Conservation (phyloP, 2,329 filamentous ascomycete genomes). For the Diaporthe aspalathi region DNA sequence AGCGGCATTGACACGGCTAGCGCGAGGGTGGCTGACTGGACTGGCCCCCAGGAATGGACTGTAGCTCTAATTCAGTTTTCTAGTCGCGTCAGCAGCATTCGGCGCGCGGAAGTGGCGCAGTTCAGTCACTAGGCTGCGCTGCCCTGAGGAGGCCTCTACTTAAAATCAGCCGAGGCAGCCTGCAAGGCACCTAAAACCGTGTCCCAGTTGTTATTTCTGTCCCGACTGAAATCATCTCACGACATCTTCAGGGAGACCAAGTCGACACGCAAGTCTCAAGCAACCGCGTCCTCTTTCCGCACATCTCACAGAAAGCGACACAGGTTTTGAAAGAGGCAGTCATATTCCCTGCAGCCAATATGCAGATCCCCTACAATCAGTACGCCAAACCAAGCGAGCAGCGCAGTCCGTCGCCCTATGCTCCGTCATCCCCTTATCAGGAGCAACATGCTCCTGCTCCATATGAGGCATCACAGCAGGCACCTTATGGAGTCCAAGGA, state of each 20-base stretch:
- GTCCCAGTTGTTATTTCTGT: not conserved
- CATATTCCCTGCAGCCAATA: not conserved
- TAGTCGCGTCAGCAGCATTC: conserved; percentile 2
- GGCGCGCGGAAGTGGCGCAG: conserved; percentile 8
- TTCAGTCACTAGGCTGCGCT: not conserved
- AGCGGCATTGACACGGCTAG: not conserved
- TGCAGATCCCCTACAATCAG: conserved; percentile 31
- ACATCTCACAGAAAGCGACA: not conserved
- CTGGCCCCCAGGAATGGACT: too few species aligned
- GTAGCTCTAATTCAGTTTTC: not conserved
- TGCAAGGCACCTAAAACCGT: not conserved
- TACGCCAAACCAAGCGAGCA: conserved; percentile 14
- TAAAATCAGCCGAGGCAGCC: conserved; percentile 7
- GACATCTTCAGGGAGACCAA: not conserved
- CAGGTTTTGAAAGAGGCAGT: not conserved
- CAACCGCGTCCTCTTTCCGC: too few species aligned
- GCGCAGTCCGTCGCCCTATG: conserved; percentile 28
- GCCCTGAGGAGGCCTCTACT: conserved; percentile 20
- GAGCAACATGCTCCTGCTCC: not conserved
- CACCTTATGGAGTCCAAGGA: not conserved
- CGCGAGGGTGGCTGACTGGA: too few species aligned
- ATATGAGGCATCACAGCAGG: not conserved
- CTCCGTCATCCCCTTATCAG: conserved; percentile 24
- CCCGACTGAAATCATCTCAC: not conserved
- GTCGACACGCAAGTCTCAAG: not conserved